Percentiles rank a stretch among this genome's conserved stretches.
These are phyloP conservation scores for Silene noctiflora DNA, from an alignment of 179 eudicot species.

Conservation along the genomic window DNA sequence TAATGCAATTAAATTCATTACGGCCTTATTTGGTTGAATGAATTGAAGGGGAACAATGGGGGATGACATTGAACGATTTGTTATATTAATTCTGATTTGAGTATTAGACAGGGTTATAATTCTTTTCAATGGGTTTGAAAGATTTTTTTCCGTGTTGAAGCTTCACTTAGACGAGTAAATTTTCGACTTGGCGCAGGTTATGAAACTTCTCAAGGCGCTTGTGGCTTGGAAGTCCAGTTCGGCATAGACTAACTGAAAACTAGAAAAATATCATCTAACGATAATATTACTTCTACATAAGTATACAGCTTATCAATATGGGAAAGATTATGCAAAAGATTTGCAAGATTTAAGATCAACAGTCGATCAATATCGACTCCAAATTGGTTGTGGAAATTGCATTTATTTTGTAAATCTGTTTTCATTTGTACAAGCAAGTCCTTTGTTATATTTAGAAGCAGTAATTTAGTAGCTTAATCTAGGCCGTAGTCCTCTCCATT, in stretches of 20 bases:
- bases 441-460: slow-evolving; percentile 17
- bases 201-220: slow-evolving; percentile 62
- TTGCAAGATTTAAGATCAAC: neutral
- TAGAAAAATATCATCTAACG: slow-evolving; percentile 19
- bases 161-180: neutral
- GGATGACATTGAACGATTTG: too few relatives aligned
- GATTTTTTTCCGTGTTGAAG: neutral
- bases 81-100: too few relatives aligned
- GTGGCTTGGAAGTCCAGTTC: slow-evolving; percentile 43
- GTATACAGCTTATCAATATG: slow-evolving; percentile 10
- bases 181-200: slow-evolving; percentile 41
- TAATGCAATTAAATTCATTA: too few relatives aligned
- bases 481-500: slow-evolving; percentile 7
- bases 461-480: slow-evolving; percentile 16
- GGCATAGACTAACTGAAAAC: slow-evolving; percentile 18
- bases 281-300: slow-evolving; percentile 17
- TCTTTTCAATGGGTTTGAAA: too few relatives aligned
- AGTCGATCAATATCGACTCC: neutral
- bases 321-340: slow-evolving; percentile 24
- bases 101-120: too few relatives aligned
- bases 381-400: slow-evolving; percentile 22
- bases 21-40: too few relatives aligned
- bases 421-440: slow-evolving; percentile 19
- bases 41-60: too few relatives aligned
- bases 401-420: slow-evolving; percentile 29